These are phyloP conservation scores for Cercophora scortea DNA, from an alignment of 495 filamentous ascomycete genomes.

Conservation along the genomic window DNA sequence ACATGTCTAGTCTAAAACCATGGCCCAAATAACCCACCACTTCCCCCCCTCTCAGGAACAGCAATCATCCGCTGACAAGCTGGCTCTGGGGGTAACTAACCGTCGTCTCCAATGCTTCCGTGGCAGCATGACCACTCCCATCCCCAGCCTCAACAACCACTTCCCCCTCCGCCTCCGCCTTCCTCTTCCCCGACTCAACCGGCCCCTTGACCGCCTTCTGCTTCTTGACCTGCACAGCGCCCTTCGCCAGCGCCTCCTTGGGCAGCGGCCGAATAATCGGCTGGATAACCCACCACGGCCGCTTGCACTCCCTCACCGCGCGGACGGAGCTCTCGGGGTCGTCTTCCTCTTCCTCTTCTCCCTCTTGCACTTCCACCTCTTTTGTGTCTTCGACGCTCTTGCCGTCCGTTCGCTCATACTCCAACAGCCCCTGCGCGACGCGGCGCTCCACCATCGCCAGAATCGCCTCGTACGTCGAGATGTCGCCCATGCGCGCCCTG, in stretches of 20 bases:
- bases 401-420: slow-evolving; percentile 52
- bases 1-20: too few relatives aligned
- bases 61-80: too few relatives aligned
- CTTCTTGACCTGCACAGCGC: slow-evolving; percentile 58
- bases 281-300: slow-evolving; percentile 91
- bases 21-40: too few relatives aligned
- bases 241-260: slow-evolving; percentile 78
- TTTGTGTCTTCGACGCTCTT: slow-evolving; percentile 50
- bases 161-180: too few relatives aligned
- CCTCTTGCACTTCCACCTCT: slow-evolving; percentile 7
- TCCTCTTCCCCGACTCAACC: too few relatives aligned
- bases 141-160: too few relatives aligned
- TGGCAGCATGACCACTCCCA: too few relatives aligned
- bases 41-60: too few relatives aligned
- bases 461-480: slow-evolving; percentile 62
- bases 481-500: slow-evolving; percentile 53
- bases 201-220: slow-evolving; percentile 15
- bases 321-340: slow-evolving; percentile 53
- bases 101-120: too few relatives aligned
- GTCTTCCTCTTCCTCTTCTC: slow-evolving; percentile 11
- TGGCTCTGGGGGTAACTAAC: too few relatives aligned
- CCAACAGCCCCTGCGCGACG: slow-evolving; percentile 62
- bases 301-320: slow-evolving; percentile 59
- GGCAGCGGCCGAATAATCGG: slow-evolving; percentile 83
- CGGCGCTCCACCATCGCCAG: slow-evolving; percentile 50